Conservation (phyloP, 495 filamentous ascomycete genomes). For the Terfezia boudieri region DNA sequence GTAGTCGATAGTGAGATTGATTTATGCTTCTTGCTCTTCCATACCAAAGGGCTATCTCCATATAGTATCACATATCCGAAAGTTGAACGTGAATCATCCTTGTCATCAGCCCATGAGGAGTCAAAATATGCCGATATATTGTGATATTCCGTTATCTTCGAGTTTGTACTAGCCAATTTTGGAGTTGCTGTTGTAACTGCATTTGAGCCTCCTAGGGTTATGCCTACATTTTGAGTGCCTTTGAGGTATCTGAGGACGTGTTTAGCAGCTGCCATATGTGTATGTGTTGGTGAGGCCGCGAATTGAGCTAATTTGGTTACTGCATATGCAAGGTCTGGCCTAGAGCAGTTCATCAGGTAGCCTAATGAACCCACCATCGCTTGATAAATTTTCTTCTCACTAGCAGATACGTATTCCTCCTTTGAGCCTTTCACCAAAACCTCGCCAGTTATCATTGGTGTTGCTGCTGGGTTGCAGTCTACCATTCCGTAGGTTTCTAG, state of each 20-base stretch:
- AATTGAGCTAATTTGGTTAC: background rate
- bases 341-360: background rate
- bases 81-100: background rate
- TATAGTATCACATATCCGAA: background rate
- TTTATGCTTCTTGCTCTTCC: background rate
- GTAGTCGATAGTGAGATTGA: background rate
- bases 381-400: background rate
- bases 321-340: background rate
- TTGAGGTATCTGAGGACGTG: background rate
- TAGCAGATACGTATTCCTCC: too few species aligned
- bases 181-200: too few species aligned
- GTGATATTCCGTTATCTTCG: background rate
- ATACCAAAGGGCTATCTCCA: background rate
- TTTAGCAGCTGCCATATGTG: background rate
- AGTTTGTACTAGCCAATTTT: too few species aligned
- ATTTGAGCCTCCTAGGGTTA: background rate
- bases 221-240: background rate
- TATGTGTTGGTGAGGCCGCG: background rate
- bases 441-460: too few species aligned
- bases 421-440: too few species aligned
- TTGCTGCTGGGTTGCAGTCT: too few species aligned
- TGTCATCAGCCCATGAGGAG: background rate
- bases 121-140: background rate
- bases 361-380: background rate
- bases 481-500: too few species aligned